Percentiles rank a stretch among this genome's conserved stretches.
Conservation (phyloP, 2,329 filamentous ascomycete genomes). For the Trichothecium sympodiale region DNA sequence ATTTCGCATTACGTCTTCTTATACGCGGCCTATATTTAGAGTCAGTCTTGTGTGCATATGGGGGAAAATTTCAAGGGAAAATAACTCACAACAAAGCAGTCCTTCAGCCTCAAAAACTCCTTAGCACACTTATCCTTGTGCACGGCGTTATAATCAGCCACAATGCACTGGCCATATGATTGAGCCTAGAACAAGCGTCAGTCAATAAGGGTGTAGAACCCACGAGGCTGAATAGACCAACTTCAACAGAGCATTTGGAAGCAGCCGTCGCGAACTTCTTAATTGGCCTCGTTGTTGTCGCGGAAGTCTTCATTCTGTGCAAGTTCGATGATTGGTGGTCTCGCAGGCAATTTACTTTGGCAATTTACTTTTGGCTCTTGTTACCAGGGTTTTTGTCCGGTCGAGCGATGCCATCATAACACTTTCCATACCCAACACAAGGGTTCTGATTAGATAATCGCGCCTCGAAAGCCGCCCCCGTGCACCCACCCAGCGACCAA, state of each 20-base stretch:
- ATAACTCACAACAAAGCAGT: conserved; percentile 68
- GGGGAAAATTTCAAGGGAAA: background rate
- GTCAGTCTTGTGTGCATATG: background rate
- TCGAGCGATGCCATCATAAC: no score
- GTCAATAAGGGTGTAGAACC: conserved; percentile 1
- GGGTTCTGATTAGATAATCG: no score
- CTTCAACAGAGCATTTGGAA: conserved; percentile 45
- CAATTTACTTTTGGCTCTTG: no score
- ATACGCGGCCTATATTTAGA: conserved; percentile 12
- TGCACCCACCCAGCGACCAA: no score
- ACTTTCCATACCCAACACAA: no score
- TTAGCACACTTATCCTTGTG: conserved; percentile 82
- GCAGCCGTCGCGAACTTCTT: conserved; percentile 43
- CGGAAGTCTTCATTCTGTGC: no score
- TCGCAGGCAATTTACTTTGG: no score
- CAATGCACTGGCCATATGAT: conserved; percentile 82
- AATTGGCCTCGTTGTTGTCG: conserved; percentile 27
- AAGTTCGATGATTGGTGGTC: no score
- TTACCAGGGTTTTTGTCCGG: no score
- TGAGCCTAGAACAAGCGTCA: conserved; percentile 48
- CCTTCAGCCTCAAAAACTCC: conserved; percentile 76
- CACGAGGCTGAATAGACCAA: conserved; percentile 14
- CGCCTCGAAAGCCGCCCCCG: no score
- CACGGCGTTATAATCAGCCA: conserved; percentile 80
- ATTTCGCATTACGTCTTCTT: conserved; percentile 10